A percentile compares a stretch with the other conserved stretches of the same genome.
Evolutionary conservation across 495 filamentous ascomycete species (phyloP).

Genomic region (Tuber microsphaerosporum): DNA sequence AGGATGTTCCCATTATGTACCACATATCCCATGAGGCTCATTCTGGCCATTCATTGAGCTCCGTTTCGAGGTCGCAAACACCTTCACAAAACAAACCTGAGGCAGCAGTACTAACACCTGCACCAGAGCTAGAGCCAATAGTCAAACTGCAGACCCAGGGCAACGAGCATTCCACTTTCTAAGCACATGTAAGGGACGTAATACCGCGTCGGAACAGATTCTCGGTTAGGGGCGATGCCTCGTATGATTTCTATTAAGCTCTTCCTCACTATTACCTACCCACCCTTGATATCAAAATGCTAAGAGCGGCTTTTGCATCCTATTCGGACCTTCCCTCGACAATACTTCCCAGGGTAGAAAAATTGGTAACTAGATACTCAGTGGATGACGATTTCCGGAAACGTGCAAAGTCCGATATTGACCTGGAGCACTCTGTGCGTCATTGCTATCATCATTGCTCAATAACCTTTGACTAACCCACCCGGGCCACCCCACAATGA

Average conservation of each 20-base stretch:
- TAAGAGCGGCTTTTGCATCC: constrained; percentile 79
- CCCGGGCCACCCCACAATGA: constrained; percentile 11
- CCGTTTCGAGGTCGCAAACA: constrained; percentile 11
- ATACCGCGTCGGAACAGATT: not conserved
- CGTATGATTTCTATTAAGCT: constrained; percentile 84
- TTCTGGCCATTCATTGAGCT: constrained; percentile 29
- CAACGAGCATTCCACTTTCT: constrained; percentile 43
- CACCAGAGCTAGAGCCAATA: constrained; percentile 20
- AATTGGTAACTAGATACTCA: constrained; percentile 80
- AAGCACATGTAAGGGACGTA: constrained; percentile 38
- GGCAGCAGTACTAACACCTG: constrained; percentile 9
- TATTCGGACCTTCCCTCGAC: constrained; percentile 81
- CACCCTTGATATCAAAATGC: constrained; percentile 86
- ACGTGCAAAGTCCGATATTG: constrained; percentile 54
- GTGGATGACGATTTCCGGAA: constrained; percentile 84
- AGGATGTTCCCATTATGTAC: constrained; percentile 53
- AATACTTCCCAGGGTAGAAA: constrained; percentile 83
- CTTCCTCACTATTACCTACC: constrained; percentile 88
- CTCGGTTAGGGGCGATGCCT: constrained; percentile 36
- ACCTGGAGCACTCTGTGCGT: not conserved
- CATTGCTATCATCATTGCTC: not conserved
- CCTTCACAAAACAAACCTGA: constrained; percentile 12
- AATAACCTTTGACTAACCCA: not conserved
- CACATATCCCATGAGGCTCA: constrained; percentile 44
- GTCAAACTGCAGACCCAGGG: constrained; percentile 33